phyloP scores from a whole-genome alignment of 306 rosid genomes.

The Vigna angularis region DNA sequence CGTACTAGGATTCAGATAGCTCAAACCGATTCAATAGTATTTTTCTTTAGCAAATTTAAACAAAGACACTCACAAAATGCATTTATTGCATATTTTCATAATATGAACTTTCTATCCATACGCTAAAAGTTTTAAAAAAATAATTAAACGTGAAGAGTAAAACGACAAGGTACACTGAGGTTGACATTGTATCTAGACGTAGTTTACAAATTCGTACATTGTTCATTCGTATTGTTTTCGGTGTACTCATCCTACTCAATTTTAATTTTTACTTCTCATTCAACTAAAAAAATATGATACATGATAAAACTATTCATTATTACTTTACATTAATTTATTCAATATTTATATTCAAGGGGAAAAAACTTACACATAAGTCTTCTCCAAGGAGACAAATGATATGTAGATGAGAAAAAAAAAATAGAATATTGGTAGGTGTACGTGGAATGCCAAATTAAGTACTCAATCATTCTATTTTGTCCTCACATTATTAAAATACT shows the following conservation, averaged over 20 bases:
- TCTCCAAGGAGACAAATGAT: background rate
- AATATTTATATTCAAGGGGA: background rate
- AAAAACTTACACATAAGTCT: background rate
- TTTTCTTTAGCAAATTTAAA: too few relatives aligned
- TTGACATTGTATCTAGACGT: slow-evolving; percentile 13
- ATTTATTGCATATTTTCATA: background rate
- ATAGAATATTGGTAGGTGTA: background rate
- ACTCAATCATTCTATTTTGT: slow-evolving; percentile 14
- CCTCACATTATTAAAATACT: slow-evolving; percentile 1
- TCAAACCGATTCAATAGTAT: background rate
- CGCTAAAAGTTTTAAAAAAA: background rate
- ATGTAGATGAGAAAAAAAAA: slow-evolving; percentile 12
- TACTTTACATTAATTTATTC: background rate
- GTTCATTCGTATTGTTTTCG: background rate
- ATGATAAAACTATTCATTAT: background rate
- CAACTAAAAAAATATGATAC: too few relatives aligned
- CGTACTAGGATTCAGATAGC: background rate
- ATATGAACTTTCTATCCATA: background rate
- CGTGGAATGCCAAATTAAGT: slow-evolving; percentile 2
- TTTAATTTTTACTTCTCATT: background rate
- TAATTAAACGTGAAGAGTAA: background rate
- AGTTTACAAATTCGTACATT: background rate
- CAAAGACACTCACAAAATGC: too few relatives aligned
- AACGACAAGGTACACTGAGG: background rate
- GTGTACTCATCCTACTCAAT: background rate